Evolutionary conservation across 768 basidiomycete species (phyloP), one percentile per base, ranked within the genome.

Genomic region (Tricholoma bakamatsutake): DNA sequence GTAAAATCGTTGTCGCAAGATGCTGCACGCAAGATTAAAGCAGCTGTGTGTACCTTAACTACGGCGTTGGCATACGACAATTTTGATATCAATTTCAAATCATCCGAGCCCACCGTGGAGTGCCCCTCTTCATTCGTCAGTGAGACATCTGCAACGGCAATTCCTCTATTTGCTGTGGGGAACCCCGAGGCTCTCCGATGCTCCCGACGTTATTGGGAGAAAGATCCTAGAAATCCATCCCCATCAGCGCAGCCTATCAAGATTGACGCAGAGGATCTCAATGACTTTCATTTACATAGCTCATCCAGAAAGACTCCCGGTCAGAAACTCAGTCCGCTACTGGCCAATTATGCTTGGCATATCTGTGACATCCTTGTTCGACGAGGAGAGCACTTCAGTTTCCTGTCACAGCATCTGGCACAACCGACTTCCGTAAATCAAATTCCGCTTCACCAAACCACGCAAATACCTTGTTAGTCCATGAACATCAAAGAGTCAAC

Each of bases 21-120:
- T 45, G 54, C 66, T 7, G 34, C 46, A 15, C 9, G 28, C 9
- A 40, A 28, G 8, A 42, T 68, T 9, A 43, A 53, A n/a, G 15
- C 11, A 12, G 58, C 66, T 34, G 67, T 60, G 1, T 53, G 55
- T 30, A 65, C 63, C 7, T 55, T 68, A 5, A 53, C 61, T 0
- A 57, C 61, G 2, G 48, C 64, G 8, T 67, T 59, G 43, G 68
- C 68, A 9, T 75, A 71, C 21, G 71, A 76, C 53, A 76, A 76
- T 59, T 70, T 75, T 37, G 71, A 76, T 55, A 61, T 75, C 5
- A 57, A 70, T 37, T 61, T 74, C 30, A 63, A 68, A 46, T 31
- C 46, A 0, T 12, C 53, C 0, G 54, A 62, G n/a, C 68, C 67
- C 0, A 70, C 68, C 0, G 55, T 67, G 0, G 70, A 77, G 30